Evolutionary conservation across 2,329 filamentous ascomycete species (phyloP), one percentile per base, ranked within the genome.

Genomic region (Colletotrichum gloeosporioides): DNA sequence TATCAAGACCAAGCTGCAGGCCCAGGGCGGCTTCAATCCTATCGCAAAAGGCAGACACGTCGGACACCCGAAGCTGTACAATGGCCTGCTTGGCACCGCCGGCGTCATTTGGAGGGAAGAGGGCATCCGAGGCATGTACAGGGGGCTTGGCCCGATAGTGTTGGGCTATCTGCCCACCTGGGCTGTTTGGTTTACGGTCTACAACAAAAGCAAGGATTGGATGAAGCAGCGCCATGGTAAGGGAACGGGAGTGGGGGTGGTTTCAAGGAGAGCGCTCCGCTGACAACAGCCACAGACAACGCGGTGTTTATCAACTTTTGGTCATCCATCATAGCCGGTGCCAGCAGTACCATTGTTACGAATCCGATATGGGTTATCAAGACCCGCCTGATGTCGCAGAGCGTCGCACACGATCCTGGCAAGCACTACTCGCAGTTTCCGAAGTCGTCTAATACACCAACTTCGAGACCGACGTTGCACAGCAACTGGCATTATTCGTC

Each of bases 361-460:
- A 99, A 99, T 84, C 97, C 97, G 1, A 99, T 99, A 77, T 99
- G 97, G 97, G 97, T 99, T 49, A 98, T 99, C 87, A 99, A 99
- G 87, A 99, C 97, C 65, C 91, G 97, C 79, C 91, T 99, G 80
- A 99, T 99, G 97, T 98, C 97, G 49, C 97, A 99, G 87, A 94
- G 93, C 90, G 78, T 89, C 86, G 36, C 88, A 86, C 74, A 77
- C n/a, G 63, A 81, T 82, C 90, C 84, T 82, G 88, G 85, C 82
- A 88, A 82, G 82, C 88, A 84, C 18, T 85, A 87, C 78, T 87
- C 86, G 31, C 77, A 83, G 76, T 87, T 88, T 76, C 88, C 90
- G 61, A 88, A 88, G 79, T 85, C 89, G 15, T 82, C 85, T 71
- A 90, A 87, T 81, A 91, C 89, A 4, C 89, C 90, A 25, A 91